Percentiles rank a stretch among this genome's conserved stretches.
These are phyloP conservation scores for Diutina neorugosa DNA, from an alignment of 1,139 yeast genomes.

Conservation along the genomic window DNA sequence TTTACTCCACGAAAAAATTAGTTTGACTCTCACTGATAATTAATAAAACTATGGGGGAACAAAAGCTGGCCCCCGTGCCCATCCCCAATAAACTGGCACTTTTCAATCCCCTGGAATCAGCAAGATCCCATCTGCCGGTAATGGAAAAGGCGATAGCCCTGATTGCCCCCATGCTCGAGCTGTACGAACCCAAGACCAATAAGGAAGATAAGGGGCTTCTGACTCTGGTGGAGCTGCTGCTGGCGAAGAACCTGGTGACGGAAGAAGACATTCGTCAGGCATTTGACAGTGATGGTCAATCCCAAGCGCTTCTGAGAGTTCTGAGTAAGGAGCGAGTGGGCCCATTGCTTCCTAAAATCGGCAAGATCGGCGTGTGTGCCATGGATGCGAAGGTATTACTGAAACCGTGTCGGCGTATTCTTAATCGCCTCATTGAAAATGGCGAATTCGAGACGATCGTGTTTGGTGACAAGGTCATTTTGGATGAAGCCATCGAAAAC, in stretches of 20 bases:
- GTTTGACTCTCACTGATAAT: background rate
- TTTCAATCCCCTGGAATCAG: background rate
- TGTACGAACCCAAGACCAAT: slow-evolving; percentile 60
- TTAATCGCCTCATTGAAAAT: slow-evolving; percentile 76
- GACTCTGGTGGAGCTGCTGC: slow-evolving; percentile 12
- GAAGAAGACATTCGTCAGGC: slow-evolving; percentile 4
- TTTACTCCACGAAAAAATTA: background rate
- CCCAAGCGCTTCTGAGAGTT: background rate
- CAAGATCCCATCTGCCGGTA: background rate
- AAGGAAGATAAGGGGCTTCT: slow-evolving; percentile 27
- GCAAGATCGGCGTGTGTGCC: slow-evolving; percentile 97
- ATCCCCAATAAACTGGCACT: background rate
- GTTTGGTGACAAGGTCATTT: slow-evolving; percentile 93
- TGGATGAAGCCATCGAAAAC: slow-evolving; percentile 85
- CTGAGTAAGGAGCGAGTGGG: background rate
- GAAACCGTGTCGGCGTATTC: slow-evolving; percentile 87
- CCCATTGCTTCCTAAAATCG: slow-evolving; percentile 43
- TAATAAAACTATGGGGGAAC: background rate
- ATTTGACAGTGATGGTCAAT: background rate
- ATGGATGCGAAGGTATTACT: slow-evolving; percentile 96
- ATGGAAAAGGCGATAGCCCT: slow-evolving; percentile 55
- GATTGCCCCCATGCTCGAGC: slow-evolving; percentile 65
- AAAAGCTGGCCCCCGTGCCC: background rate
- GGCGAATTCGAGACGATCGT: slow-evolving; percentile 96
- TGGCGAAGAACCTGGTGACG: slow-evolving; percentile 9